A percentile compares a stretch with the other conserved stretches of the same genome.
These are phyloP conservation scores for Asterella californica DNA, from an alignment of 225 moss, liverwort and hornwort species.

Conservation along the genomic window DNA sequence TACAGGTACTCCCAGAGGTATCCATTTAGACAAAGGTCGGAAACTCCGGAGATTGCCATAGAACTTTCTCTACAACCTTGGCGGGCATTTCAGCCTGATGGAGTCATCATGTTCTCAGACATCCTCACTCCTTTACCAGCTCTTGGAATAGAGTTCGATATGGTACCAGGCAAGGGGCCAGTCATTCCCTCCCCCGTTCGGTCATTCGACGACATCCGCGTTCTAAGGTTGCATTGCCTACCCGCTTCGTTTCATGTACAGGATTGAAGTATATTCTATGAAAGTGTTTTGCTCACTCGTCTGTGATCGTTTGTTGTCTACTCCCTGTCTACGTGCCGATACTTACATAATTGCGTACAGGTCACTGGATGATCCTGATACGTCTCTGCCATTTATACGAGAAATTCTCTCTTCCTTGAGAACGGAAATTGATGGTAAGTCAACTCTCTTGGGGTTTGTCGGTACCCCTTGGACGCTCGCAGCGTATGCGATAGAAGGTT, in stretches of 20 bases:
- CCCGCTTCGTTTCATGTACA: neutral
- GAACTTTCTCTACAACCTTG: slow-evolving; percentile 93
- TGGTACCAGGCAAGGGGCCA: slow-evolving; percentile 96
- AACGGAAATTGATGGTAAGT: slow-evolving; percentile 62
- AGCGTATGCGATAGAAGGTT: slow-evolving; percentile 89
- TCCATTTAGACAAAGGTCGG: slow-evolving; percentile 74
- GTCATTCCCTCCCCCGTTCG: slow-evolving; percentile 69
- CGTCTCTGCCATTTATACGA: slow-evolving; percentile 69
- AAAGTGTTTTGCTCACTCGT: neutral
- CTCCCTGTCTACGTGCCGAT: neutral
- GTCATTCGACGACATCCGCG: slow-evolving; percentile 48
- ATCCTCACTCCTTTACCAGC: slow-evolving; percentile 91
- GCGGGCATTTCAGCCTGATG: slow-evolving; percentile 82
- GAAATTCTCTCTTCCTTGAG: slow-evolving; percentile 66
- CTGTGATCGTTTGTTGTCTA: neutral
- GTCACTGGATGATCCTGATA: slow-evolving; percentile 72
- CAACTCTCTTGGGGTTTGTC: slow-evolving; percentile 82
- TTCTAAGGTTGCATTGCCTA: slow-evolving; percentile 31
- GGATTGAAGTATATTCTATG: neutral
- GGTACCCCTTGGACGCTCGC: slow-evolving; percentile 96
- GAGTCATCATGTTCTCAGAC: slow-evolving; percentile 97
- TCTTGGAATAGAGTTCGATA: slow-evolving; percentile 86
- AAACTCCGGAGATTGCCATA: slow-evolving; percentile 85
- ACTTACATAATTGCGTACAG: slow-evolving; percentile 18
- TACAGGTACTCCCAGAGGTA: slow-evolving; percentile 65